Base-by-base conservation (phyloP, 2,329 filamentous ascomycete species). In the Beauveria sp. region DNA sequence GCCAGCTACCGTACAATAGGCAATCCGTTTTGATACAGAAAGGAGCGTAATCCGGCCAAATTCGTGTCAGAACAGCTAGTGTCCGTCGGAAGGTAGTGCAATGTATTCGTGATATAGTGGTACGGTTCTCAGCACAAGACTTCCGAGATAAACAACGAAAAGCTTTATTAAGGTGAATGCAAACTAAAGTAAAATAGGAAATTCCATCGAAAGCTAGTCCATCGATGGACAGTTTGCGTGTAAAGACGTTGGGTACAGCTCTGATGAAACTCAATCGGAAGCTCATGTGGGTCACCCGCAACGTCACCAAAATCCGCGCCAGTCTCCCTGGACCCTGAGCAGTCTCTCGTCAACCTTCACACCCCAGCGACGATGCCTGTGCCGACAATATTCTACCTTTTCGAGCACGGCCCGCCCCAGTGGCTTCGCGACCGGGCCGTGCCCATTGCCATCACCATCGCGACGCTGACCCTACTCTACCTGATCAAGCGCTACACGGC, bases 401-500 rank as follows among this genome's bases (percentile, higher is more conserved):
- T 80, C 65, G 69, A 76, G 64, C 72, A 83, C 63, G 83, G 83
- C 63, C 71, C 76, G 22, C 83, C 83, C 20, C 67, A 70, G 63
- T 80, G 78, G 75, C 68, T 83, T 56, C 77, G 77, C 49, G 70
- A 76, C 48, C 73, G 81, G 56, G 75, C 74, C 50, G 77, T 72
- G 74, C 67, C 71, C 26, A 69, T 84, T 51, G 66, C 76, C 68
- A 76, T 79, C 67, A 66, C 71, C 20, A 67, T 70, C 46, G 69
- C 73, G 22, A 65, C 75, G 48, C 49, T 77, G n/a, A 71, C 72
- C 6, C 66, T 75, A 46, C 67, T 85, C 31, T 71, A 72, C 53
- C 63, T 81, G 34, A 69, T 82, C 53, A 98, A 97, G 79, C 80
- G 80, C 69, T 96, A 89, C 77, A 89, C 88, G 69, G 85, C 85